phyloP scores from a whole-genome alignment of 331 rosid genomes.

The Quercus lobata region DNA sequence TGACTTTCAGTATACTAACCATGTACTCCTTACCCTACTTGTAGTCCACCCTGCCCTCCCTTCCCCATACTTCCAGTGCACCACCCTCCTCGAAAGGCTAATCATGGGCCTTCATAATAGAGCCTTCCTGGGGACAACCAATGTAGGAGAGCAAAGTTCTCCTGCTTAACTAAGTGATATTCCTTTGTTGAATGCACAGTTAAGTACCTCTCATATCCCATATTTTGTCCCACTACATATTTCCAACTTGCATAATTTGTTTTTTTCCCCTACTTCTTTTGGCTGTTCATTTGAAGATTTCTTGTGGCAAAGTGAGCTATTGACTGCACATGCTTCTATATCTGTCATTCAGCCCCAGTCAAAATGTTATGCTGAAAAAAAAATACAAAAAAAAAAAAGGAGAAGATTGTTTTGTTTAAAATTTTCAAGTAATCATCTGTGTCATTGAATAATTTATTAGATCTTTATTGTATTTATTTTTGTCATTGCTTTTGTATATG shows the following conservation, averaged over 20 bases:
- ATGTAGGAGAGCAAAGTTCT: too few species aligned
- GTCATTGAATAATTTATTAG: not conserved
- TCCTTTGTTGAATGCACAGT: too few species aligned
- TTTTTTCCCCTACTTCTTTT: not conserved
- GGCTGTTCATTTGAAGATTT: not conserved
- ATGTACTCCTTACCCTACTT: too few species aligned
- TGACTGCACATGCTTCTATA: not conserved
- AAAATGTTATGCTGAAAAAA: not conserved
- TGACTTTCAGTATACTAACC: too few species aligned
- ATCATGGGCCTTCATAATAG: too few species aligned
- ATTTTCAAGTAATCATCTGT: not conserved
- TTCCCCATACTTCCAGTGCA: too few species aligned
- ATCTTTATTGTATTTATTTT: not conserved
- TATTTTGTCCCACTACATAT: not conserved
- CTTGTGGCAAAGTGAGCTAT: not conserved
- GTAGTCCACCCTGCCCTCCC: too few species aligned
- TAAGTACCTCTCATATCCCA: not conserved
- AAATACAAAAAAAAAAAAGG: not conserved
- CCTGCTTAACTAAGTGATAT: too few species aligned
- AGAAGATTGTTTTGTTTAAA: not conserved
- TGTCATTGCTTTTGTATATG: not conserved
- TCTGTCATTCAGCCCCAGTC: not conserved
- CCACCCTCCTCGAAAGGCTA: too few species aligned
- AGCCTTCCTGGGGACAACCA: too few species aligned
- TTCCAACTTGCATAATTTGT: not conserved